These are phyloP conservation scores for Incumbomyces delicatus DNA, from an alignment of 2,329 filamentous ascomycete genomes.

Conservation along the genomic window DNA sequence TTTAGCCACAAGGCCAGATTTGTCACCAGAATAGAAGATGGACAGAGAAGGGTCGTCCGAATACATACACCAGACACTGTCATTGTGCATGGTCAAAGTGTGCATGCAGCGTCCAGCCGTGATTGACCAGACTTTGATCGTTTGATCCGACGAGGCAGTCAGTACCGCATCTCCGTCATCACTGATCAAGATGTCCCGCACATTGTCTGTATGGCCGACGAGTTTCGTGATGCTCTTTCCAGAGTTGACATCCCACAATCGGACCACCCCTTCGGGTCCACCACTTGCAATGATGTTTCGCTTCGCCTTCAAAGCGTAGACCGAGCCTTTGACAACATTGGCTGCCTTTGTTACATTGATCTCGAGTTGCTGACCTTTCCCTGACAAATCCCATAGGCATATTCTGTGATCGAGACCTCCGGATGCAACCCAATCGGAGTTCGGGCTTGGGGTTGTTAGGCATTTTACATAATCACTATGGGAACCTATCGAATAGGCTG, in stretches of 20 bases:
- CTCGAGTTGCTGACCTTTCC: constrained; percentile 73
- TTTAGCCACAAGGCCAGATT: constrained; percentile 88
- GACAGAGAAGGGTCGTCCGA: constrained; percentile 77
- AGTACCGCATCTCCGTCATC: constrained; percentile 82
- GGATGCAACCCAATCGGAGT: constrained; percentile 80
- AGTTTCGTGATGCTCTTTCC: constrained; percentile 92
- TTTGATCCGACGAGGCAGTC: constrained; percentile 91
- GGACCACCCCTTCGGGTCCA: constrained; percentile 84
- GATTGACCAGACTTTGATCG: constrained; percentile 95
- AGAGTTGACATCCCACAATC: constrained; percentile 81
- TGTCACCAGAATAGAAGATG: constrained; percentile 90
- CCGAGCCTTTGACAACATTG: constrained; percentile 78
- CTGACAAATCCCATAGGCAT: constrained; percentile 84
- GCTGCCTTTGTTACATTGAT: constrained; percentile 74
- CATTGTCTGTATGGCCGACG: constrained; percentile 89
- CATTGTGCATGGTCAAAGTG: constrained; percentile 97
- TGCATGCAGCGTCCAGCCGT: constrained; percentile 94
- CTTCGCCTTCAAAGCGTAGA: constrained; percentile 79
- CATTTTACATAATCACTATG: constrained; percentile 97
- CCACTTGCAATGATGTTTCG: constrained; percentile 79
- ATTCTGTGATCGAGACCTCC: constrained; percentile 90
- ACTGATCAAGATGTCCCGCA: constrained; percentile 82
- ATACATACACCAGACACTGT: constrained; percentile 92
- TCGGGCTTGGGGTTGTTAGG: constrained; percentile 63
- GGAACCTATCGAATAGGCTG: constrained; percentile 68